Base-by-base conservation (phyloP, 1,139 yeast genomes). In the Debaryomyces coudertii region DNA sequence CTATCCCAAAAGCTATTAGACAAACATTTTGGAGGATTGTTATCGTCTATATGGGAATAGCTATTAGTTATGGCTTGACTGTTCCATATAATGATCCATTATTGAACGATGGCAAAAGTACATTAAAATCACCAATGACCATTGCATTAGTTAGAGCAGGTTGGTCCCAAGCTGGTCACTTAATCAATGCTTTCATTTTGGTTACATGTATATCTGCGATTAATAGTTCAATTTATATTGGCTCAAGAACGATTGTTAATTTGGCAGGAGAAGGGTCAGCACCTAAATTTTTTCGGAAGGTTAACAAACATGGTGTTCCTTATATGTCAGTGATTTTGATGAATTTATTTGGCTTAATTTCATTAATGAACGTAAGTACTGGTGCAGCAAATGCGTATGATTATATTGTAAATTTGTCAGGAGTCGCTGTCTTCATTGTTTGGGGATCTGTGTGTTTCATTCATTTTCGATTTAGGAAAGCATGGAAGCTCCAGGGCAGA, bases 1-100 rank as follows among this genome's bases (percentile, higher is more conserved):
- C 85, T 14, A 71, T 82, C 16, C 86, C 86, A 6, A 68, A 62
- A 40, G 86, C 85, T 20, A 80, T 80, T 35, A 78, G 79, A 62
- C 86, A 82, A 48, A 80, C 85, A 0, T 68, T 80, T 40, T 66
- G 76, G 64, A 67, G 87, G 54, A 79, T 82, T 28, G 56, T 81
- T 24, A 60, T 76, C 45, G 78, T 81, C 30, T 82, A 81, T 56
- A 73, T 79, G 65, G 85, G 85, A 31, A 66, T 80, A 44, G 74
- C 83, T 4, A 60, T 80, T 11, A 63, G 69, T 43, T 80, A 80
- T 52, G 84, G 84, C 37, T 64, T 78, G 56, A 77, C 84, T 0
- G 83, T 80, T 22, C 79, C 85, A 2, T 80, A 69, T 52, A 68
- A 79, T 52, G 83, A 79, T 47, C 66, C 67, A 4, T 48, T 57